These are phyloP conservation scores for Marasmius sp. DNA, from an alignment of 1,284 basidiomycete genomes.

Conservation along the genomic window DNA sequence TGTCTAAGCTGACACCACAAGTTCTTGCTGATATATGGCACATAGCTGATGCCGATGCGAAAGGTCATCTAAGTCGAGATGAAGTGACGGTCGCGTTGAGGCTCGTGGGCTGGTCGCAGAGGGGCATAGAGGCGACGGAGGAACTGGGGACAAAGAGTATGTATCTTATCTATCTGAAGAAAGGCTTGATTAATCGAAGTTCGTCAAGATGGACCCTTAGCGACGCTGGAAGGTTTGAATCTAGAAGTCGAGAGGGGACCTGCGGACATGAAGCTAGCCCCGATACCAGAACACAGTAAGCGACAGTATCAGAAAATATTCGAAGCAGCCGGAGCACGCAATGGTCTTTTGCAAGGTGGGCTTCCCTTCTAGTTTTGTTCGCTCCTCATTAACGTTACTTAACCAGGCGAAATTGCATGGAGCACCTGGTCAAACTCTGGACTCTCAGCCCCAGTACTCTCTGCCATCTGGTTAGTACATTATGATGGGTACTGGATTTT, in stretches of 20 bases:
- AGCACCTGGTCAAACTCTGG: constrained; percentile 9
- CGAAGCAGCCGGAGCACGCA: constrained; percentile 40
- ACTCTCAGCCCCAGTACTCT: constrained; percentile 3
- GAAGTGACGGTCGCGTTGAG: constrained; percentile 56
- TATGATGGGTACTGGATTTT: neutral
- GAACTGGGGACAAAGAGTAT: constrained; percentile 29
- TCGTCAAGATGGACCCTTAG: constrained; percentile 50
- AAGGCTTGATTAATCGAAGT: constrained; percentile 18
- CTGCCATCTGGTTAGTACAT: constrained; percentile 7
- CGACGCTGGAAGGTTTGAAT: constrained; percentile 44
- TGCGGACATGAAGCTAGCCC: constrained; percentile 23
- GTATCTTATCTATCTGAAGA: constrained; percentile 13
- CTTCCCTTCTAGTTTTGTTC: neutral
- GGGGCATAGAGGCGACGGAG: constrained; percentile 38
- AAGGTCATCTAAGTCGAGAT: constrained; percentile 51
- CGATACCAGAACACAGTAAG: constrained; percentile 43
- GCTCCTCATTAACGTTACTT: neutral
- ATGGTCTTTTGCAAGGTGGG: constrained; percentile 43
- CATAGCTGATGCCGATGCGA: constrained; percentile 57
- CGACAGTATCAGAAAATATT: constrained; percentile 53
- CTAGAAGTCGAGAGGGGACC: constrained; percentile 21
- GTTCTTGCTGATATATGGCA: constrained; percentile 64
- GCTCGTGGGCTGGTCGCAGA: constrained; percentile 61
- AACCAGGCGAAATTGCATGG: constrained; percentile 7
- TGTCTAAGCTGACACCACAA: constrained; percentile 42